These are phyloP conservation scores for Striga asiatica DNA, from an alignment of 257 asterid species.

Conservation along the genomic window DNA sequence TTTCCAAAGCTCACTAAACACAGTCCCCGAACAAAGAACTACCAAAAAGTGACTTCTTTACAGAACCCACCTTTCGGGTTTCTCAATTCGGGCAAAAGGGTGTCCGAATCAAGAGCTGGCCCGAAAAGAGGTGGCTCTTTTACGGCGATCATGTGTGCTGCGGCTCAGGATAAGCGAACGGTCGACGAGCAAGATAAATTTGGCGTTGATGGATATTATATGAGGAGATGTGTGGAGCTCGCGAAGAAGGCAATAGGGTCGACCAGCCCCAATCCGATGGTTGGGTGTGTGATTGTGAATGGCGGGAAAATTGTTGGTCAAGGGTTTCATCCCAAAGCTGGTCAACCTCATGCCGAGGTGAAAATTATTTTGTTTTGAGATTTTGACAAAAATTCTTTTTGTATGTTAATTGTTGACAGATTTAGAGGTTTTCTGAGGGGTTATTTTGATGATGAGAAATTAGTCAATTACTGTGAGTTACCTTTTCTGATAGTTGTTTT, in stretches of 20 bases:
- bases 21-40: constrained; percentile 13
- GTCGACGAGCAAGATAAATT: constrained; percentile 11
- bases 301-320: constrained; percentile 79
- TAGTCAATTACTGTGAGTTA: background rate
- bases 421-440: background rate
- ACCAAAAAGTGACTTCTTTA: constrained; percentile 12
- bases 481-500: no score
- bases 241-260: constrained; percentile 70
- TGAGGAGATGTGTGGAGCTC: constrained; percentile 77
- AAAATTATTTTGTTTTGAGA: background rate
- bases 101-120: constrained; percentile 20
- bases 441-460: constrained; percentile 1
- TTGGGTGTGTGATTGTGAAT: constrained; percentile 82
- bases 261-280: constrained; percentile 97
- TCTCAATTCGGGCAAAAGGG: constrained; percentile 29
- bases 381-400: background rate
- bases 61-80: constrained; percentile 25
- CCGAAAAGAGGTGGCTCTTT: constrained; percentile 21
- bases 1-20: constrained; percentile 18
- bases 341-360: constrained; percentile 98
- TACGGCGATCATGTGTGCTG: constrained; percentile 30
- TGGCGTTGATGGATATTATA: constrained; percentile 59
- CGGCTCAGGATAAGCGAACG: constrained; percentile 11
- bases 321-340: constrained; percentile 97
- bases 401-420: background rate